Evolutionary conservation across 768 basidiomycete species (phyloP), one percentile per base, ranked within the genome.

Genomic region (Erythrobasidium yunnanense): DNA sequence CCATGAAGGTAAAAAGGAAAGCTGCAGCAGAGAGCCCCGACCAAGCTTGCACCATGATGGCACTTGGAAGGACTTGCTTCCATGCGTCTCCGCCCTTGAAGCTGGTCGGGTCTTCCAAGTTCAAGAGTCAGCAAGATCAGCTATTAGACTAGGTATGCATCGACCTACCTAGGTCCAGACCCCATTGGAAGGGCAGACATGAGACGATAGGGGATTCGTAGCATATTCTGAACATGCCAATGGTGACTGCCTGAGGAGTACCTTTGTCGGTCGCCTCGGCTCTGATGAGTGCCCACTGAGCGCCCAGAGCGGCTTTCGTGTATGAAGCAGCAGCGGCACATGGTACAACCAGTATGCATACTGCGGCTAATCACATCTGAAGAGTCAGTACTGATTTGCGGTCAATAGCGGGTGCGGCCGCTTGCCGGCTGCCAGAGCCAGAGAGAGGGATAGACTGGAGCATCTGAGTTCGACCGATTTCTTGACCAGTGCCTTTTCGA

Each of bases 181-280:
- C 56, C 56, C 56, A 58, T n/a, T 38, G 32, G 23, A 58, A 58
- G 45, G 56, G 34, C 22, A 46, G 33, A 25, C 56, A 58, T 23
- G 34, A 30, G 4, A 38, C 42, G 25, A 46, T 49, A 32, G 60
- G 60, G 23, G 60, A 50, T 7, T 27, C 49, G 27, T 63, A 63
- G 47, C 60, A 63, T 7, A 63, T n/a, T 51, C 60, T 49, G 30
- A 63, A 63, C 60, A 63, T 63, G 27, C 60, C 60, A 25, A 63
- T 51, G 5, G 23, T 22, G 7, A 63, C 46, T 22, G n/a, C 8
- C 8, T 25, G 11, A 13, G 49, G 49, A 25, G 23, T 8, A 25
- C 49, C 11, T 20, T 45, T 45, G 11, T 11, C 49, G 8, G 11
- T 51, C 13, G 11, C 23, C 8, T 51, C 11, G 8, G 49, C 49